A percentile compares a stretch with the other conserved stretches of the same genome.
phyloP scores from a whole-genome alignment of 352 stramenopile species.

The Pythium insidiosum region DNA sequence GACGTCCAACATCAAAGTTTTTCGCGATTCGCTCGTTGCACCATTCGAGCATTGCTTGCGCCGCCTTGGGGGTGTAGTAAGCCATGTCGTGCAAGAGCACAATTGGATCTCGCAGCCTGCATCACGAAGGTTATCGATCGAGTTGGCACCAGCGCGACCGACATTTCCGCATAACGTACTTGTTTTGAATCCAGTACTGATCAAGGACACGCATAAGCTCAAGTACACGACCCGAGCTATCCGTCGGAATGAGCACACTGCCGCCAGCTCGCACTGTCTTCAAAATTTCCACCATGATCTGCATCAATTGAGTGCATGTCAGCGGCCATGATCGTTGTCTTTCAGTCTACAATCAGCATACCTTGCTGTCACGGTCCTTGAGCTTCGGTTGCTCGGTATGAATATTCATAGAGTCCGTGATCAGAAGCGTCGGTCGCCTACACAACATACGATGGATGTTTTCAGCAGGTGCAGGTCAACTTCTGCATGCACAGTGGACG shows the following conservation, averaged over 20 bases:
- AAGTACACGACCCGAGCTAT: conserved; percentile 91
- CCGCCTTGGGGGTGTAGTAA: conserved; percentile 84
- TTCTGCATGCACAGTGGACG: conserved; percentile 3
- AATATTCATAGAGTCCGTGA: conserved; percentile 87
- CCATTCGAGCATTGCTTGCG: conserved; percentile 87
- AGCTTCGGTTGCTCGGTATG: conserved; percentile 82
- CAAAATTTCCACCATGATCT: conserved; percentile 92
- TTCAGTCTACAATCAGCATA: conserved; percentile 12
- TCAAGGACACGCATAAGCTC: conserved; percentile 94
- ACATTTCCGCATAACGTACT: conserved; percentile 63
- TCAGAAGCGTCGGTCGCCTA: conserved; percentile 79
- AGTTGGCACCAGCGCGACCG: no score
- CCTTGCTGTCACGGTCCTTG: conserved; percentile 83
- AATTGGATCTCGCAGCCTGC: conserved; percentile 77
- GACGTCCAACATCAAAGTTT: conserved; percentile 82
- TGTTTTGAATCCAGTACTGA: conserved; percentile 94
- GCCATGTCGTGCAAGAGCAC: conserved; percentile 84
- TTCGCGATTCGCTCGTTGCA: conserved; percentile 87
- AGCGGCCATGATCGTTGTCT: background rate
- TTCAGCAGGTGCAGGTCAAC: conserved; percentile 2
- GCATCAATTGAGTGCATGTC: no score
- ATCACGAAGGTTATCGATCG: no score
- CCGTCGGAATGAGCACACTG: conserved; percentile 94
- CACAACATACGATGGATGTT: background rate
- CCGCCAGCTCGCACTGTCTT: conserved; percentile 89